phyloP scores from a whole-genome alignment of 768 basidiomycete genomes.

The Boletus rubescentipes region DNA sequence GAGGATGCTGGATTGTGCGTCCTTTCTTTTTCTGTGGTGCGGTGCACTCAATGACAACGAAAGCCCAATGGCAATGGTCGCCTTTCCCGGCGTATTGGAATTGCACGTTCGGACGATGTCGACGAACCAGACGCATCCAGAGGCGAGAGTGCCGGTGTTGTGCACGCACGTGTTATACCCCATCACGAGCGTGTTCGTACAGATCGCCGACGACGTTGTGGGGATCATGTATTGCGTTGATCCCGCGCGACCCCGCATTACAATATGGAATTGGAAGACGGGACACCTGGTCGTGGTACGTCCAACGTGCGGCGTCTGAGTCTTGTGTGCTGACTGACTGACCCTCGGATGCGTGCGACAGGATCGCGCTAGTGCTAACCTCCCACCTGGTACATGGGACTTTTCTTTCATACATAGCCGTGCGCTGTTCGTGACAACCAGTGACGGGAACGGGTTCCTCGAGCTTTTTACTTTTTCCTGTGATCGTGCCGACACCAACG shows the following conservation, averaged over 20 bases:
- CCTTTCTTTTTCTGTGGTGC: not conserved
- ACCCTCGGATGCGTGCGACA: conserved; percentile 8
- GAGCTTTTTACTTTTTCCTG: conserved; percentile 42
- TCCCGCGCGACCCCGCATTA: conserved; percentile 23
- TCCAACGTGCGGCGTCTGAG: not conserved
- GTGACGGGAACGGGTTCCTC: conserved; percentile 36
- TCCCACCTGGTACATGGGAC: conserved; percentile 37
- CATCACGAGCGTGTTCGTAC: conserved; percentile 39
- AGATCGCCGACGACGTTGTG: conserved; percentile 55
- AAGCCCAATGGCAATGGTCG: conserved; percentile 9
- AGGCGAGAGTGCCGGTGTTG: conserved; percentile 35
- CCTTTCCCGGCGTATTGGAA: conserved; percentile 20
- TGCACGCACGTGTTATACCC: conserved; percentile 22
- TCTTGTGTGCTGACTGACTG: not conserved
- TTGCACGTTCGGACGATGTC: conserved; percentile 48
- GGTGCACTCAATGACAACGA: not conserved
- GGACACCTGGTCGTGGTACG: conserved; percentile 44
- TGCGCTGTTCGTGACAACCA: conserved; percentile 43
- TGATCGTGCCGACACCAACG: not conserved
- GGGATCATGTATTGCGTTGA: conserved; percentile 44
- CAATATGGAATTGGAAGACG: conserved; percentile 53
- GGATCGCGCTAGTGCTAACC: conserved; percentile 25
- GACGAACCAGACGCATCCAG: conserved; percentile 41
- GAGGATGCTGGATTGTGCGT: conserved; percentile 17
- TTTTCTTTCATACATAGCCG: conserved; percentile 48